phyloP scores from a whole-genome alignment of 179 eudicot genomes.

The Beta lomatogona region DNA sequence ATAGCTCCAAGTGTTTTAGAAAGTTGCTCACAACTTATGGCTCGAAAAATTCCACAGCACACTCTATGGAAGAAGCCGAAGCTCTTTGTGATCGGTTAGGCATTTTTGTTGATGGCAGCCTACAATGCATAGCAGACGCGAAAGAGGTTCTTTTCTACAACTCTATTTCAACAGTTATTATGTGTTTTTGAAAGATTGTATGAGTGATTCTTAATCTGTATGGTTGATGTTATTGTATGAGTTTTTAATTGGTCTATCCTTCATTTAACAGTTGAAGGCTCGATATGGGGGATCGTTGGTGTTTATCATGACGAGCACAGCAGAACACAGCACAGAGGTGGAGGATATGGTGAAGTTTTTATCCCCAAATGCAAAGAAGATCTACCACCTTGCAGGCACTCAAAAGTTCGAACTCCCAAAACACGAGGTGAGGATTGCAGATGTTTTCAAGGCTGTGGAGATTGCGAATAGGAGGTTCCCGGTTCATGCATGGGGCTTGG shows the following conservation, averaged over 20 bases:
- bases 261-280: conserved; percentile 61
- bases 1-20: too few species aligned
- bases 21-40: neutral
- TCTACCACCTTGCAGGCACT: conserved; percentile 78
- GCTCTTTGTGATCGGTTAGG: conserved; percentile 32
- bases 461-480: conserved; percentile 60
- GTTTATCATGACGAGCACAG: conserved; percentile 69
- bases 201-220: neutral
- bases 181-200: too few species aligned
- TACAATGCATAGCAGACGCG: conserved; percentile 28
- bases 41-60: conserved; percentile 6
- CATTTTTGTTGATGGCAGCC: conserved; percentile 21
- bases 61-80: conserved; percentile 32
- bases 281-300: conserved; percentile 80
- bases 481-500: conserved; percentile 87
- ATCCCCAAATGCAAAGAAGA: conserved; percentile 57
- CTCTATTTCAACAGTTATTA: neutral
- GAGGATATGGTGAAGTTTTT: conserved; percentile 49
- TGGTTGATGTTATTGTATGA: neutral
- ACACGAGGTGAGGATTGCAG: conserved; percentile 60
- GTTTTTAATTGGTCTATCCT: neutral
- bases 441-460: conserved; percentile 76
- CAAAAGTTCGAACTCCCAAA: conserved; percentile 88
- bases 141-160: conserved; percentile 15
- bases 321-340: conserved; percentile 56